Evolutionary conservation across 2,329 filamentous ascomycete species (phyloP), one percentile per base, ranked within the genome.

Genomic region (Aspergillus proliferans): DNA sequence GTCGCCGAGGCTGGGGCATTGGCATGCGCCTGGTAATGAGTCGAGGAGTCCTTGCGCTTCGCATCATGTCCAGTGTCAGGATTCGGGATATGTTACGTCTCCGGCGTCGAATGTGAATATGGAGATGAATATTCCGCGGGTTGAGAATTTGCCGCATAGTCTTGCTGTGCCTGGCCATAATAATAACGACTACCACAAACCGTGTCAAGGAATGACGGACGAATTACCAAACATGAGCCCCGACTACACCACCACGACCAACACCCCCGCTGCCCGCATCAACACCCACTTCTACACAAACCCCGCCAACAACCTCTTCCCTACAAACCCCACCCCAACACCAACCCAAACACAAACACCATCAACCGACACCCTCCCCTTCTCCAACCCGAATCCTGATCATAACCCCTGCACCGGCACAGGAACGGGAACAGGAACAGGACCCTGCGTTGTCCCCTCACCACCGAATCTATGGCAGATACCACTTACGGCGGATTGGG

Each of bases 401-500:
- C 26, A 10, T 30, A 30, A 30, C 10, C 10, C 26, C 4, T 30
- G 26, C 26, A 7, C 26, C 26, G 26, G 12, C 10, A 30, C 1
- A 9, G 12, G 10, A 9, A 30, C 26, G 12, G 26, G 10, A 12
- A 30, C 26, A 12, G 26, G 9, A 12, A 12, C 26, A 12, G 26
- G 26, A 12, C 26, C 26, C 38, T 19, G 19, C 10, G 10, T 40
- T 18, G 38, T 21, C 38, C 18, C 33, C 24, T 50, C 60, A 43
- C 49, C 50, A 14, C 61, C 63, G 56, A 90, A 95, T 67, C 71
- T 96, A 30, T 97, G 92, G 82, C 86, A 90, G 65, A 82, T 95
- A 76, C 90, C 91, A 0, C 89, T 95, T 80, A 89, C 87, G 6
- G 77, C 95, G 15, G 90, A 96, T 63, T 95, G 89, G 89, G 87